Evolutionary conservation across 805 yeast species (phyloP).

Genomic region (Metschnikowia arizonensis): DNA sequence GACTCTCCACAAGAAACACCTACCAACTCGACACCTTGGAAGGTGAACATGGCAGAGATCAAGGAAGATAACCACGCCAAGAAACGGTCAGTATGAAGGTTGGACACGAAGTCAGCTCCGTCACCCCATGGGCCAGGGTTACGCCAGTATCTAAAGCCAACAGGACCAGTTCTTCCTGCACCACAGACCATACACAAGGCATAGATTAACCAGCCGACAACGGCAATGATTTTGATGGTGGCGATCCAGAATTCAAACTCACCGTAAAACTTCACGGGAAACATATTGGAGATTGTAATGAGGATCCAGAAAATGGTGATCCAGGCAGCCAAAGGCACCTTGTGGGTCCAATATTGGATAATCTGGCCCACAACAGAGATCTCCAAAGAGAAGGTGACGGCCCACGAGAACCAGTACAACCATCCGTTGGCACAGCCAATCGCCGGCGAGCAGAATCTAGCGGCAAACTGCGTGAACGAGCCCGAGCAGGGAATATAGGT

Average conservation of each 20-base stretch:
- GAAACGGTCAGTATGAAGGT: conserved; percentile 53
- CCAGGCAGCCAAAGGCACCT: conserved; percentile 72
- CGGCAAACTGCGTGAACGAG: conserved; percentile 66
- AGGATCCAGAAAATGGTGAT: conserved; percentile 61
- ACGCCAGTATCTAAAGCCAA: conserved; percentile 80
- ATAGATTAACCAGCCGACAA: conserved; percentile 65
- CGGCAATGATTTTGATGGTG: conserved; percentile 60
- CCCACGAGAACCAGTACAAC: conserved; percentile 76
- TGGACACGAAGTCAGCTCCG: conserved; percentile 46
- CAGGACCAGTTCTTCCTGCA: conserved; percentile 64
- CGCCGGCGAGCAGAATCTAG: conserved; percentile 65
- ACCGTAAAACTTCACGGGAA: conserved; percentile 70
- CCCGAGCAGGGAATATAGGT: conserved; percentile 68
- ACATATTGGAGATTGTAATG: conserved; percentile 50
- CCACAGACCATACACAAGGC: conserved; percentile 72
- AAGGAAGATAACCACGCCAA: conserved; percentile 68
- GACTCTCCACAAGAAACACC: conserved; percentile 77
- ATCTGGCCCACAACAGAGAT: conserved; percentile 67
- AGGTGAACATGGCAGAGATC: conserved; percentile 74
- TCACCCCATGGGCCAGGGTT: conserved; percentile 75
- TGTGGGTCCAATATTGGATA: conserved; percentile 58
- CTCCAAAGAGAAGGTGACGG: conserved; percentile 71
- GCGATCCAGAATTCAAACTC: conserved; percentile 77
- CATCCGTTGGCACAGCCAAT: conserved; percentile 70
- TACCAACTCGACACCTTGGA: conserved; percentile 73